Base-by-base conservation (phyloP, 129 eudicot genomes). In the Tanacetum coccineum region DNA sequence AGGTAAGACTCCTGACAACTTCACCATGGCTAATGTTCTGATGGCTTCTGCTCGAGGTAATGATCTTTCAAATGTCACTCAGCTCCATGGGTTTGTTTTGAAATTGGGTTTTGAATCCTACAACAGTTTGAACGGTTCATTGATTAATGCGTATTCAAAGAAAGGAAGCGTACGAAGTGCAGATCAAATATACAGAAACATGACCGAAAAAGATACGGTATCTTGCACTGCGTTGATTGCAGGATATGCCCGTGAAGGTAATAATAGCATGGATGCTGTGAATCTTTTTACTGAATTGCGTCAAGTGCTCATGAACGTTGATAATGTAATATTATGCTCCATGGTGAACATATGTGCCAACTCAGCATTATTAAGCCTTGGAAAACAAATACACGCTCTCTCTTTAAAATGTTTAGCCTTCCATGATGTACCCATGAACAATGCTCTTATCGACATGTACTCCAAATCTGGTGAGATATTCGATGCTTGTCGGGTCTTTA, bases 381-480 rank as follows among this genome's bases (percentile, higher is more conserved):
- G 96, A 30, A 82, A 73, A 74, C 92, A 82, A 60, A 39, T 88
- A 30, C 96, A 85, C 11, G 89, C 74, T 36, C 30, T 79, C 51
- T 80, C 84, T 0, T 4, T 82, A n/a, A 88, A 88, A 59, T 64
- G 59, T 79, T 73, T 73, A 15, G 74, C 76, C 3, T 47, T n/a
- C 32, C 59, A 69, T 57, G 96, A 85, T 56, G 25, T 66, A 40
- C 87, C 87, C 52, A 74, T 78, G 79, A 70, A 68, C 72, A 88
- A 88, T 72, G 85, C 89, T 62, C 85, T 85, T 28, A 79, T 88
- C 39, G 89, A 88, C 68, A 79, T 88, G 93, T 88, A 88, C 76
- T 84, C 89, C 28, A 88, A 88, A 79, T 81, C 82, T 9, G 96
- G 96, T 28, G 92, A 76, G 68, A 72, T 88, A 30, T 55, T 68